Conservation (phyloP, 169 alveolate genomes). For the Eimeria tenella region DNA sequence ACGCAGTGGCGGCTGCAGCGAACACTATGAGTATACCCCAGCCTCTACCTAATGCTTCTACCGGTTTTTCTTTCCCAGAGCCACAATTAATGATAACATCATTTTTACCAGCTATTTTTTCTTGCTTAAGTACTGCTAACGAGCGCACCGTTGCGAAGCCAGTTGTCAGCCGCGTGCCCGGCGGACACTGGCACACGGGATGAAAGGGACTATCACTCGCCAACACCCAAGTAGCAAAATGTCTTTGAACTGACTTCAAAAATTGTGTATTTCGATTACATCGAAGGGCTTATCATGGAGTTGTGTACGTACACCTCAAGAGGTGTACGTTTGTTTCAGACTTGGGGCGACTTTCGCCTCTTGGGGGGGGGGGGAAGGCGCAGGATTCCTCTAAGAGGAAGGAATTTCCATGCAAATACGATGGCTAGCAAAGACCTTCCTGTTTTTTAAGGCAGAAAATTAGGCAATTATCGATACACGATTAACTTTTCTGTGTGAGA, state of each 20-base stretch:
- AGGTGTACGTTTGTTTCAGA: slow-evolving; percentile 48
- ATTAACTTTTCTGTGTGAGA: slow-evolving; percentile 33
- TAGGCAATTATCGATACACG: background rate
- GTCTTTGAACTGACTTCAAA: background rate
- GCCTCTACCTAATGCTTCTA: too few relatives aligned
- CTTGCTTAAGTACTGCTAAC: too few relatives aligned
- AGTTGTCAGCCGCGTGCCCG: background rate
- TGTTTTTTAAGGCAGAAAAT: background rate
- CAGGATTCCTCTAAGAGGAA: slow-evolving; percentile 34
- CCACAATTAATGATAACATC: too few relatives aligned
- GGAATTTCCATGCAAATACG: background rate
- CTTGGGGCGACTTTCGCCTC: slow-evolving; percentile 62
- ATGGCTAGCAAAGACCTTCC: slow-evolving; percentile 36
- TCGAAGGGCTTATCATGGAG: background rate
- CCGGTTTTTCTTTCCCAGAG: too few relatives aligned
- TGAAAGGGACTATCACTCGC: background rate
- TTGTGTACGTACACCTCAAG: background rate
- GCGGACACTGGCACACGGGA: slow-evolving; percentile 12
- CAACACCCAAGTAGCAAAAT: background rate
- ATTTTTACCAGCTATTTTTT: too few relatives aligned
- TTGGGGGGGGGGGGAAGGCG: slow-evolving; percentile 33
- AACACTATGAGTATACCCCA: too few relatives aligned
- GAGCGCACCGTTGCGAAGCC: background rate
- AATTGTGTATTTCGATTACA: background rate
- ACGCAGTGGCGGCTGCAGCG: too few relatives aligned